phyloP scores from a whole-genome alignment of 192 early-diverging fungal species.

The Mortierella alpina region DNA sequence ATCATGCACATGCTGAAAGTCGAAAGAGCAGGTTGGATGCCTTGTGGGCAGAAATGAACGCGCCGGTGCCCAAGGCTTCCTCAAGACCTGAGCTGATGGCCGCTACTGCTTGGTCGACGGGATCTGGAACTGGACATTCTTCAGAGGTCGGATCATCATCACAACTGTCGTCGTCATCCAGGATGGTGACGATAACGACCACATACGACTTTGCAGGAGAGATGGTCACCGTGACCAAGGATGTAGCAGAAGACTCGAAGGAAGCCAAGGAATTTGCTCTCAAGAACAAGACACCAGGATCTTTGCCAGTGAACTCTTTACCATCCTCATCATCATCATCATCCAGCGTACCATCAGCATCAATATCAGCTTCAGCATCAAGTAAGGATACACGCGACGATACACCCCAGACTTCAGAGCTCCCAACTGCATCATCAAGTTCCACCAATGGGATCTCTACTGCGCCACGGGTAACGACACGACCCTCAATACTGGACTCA shows the following conservation, averaged over 20 bases:
- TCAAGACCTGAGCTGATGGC: not conserved
- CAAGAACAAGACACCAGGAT: slow-evolving; percentile 11
- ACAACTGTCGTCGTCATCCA: slow-evolving; percentile 1
- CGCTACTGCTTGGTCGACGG: not conserved
- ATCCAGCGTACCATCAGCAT: not conserved
- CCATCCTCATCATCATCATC: not conserved
- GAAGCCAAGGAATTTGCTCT: slow-evolving; percentile 38
- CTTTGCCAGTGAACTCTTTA: not conserved
- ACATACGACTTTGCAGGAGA: slow-evolving; percentile 56
- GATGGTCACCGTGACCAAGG: slow-evolving; percentile 48
- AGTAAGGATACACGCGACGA: not conserved
- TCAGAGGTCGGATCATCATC: not conserved
- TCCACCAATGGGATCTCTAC: not conserved
- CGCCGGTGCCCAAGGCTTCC: slow-evolving; percentile 15
- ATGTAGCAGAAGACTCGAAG: slow-evolving; percentile 52
- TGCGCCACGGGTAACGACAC: slow-evolving; percentile 17
- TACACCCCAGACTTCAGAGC: no score
- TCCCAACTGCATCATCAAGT: no score
- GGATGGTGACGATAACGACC: slow-evolving; percentile 50
- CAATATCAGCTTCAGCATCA: not conserved
- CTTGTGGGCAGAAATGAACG: slow-evolving; percentile 69
- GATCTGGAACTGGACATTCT: not conserved
- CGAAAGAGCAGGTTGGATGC: slow-evolving; percentile 59
- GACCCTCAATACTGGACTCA: slow-evolving; percentile 26
- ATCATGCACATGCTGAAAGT: slow-evolving; percentile 13